Base-by-base conservation (phyloP, 2,329 filamentous ascomycete genomes). In the Cadophora gregata region DNA sequence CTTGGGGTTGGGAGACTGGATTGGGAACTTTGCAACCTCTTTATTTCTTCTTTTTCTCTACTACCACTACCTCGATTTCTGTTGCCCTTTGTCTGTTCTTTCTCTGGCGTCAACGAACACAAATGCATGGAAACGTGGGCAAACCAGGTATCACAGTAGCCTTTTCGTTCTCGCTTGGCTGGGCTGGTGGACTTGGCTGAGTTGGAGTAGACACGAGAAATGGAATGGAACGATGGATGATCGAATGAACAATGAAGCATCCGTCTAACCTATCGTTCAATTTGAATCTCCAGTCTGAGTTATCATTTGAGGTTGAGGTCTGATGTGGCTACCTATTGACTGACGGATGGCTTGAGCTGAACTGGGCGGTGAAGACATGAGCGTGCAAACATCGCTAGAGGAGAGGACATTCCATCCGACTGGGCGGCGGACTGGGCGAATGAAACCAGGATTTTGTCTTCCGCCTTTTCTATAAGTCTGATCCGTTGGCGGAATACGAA, bases 1-100 rank as follows among this genome's bases (percentile, higher is more conserved):
- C 6, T 9, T 38, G 51, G 69, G 69, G 56, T 65, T 66, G 53
- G 62, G 65, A 66, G 65, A 67, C 62, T 64, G 64, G 31, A 50
- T 45, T 60, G 45, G 36, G 33, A 19, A n/a, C 27, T 59, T 45
- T 59, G 56, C 56, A 14, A 45, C 56, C 21, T 59, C 42, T 53
- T 63, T 25, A 19, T 58, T 55, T 51, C 58, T 67, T 47, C 58
- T 31, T 56, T 58, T 53, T 58, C 21, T 42, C 21, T 64, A 45
- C 58, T 45, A 50, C 58, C 36, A 50, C 51, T 50, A 42, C 16
- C n/a, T 33, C 31, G 5, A 10, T 10, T 33, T 42, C 38, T 16
- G 33, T 33, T 45, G 38, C 56, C 12, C n/a, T 59, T 16, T 14
- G 24, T 27, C 24, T 45, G 24, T 45, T 42, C 24, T 45, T 53